Evolutionary conservation across 2,329 filamentous ascomycete species (phyloP), one percentile per base, ranked within the genome.

Genomic region (Claviceps africana): DNA sequence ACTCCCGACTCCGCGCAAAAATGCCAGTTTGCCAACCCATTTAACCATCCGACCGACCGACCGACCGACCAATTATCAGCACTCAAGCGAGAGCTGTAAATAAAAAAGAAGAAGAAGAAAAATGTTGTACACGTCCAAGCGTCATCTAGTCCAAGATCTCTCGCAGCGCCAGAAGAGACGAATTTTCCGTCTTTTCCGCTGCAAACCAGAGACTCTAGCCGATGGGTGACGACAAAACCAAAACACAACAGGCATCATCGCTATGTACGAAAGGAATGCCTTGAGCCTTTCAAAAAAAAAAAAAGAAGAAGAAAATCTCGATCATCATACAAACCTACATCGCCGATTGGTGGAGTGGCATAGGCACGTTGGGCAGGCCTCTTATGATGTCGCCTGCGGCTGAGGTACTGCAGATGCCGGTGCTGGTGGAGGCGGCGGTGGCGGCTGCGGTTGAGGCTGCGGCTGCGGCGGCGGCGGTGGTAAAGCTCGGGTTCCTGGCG

Each of bases 1-100:
- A 64, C 62, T 62, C 64, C 62, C 60, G 65, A 68, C 66, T 68
- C 66, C 66, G 53, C 60, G 66, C 66, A 67, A 66, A 66, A 65
- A 62, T 61, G 56, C 55, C 50, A 52, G 56, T 56, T 57, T 60
- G 57, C 47, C 47, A 50, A 47, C 39, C 47, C 56, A 48, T 33
- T 40, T 52, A 48, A 28, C 53, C 51, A 25, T 44, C 30, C 45
- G 46, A 30, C 47, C 52, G 48, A 22, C 51, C 50, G 33, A 50
- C 22, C 39, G 21, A 22, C 19, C 40, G 21, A n/a, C 42, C 28
- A 15, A 31, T 28, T 6, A 9, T 37, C 48, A 42, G 19, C 30
- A 48, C 52, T 45, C 31, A 48, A 44, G 28, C 3, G 4, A 31
- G 10, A 31, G 13, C 40, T 22, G 40, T 13, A 3, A 46, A 31